These are phyloP conservation scores for Phytophthora macrochlamydospora DNA, from an alignment of 352 stramenopile species.

Conservation along the genomic window DNA sequence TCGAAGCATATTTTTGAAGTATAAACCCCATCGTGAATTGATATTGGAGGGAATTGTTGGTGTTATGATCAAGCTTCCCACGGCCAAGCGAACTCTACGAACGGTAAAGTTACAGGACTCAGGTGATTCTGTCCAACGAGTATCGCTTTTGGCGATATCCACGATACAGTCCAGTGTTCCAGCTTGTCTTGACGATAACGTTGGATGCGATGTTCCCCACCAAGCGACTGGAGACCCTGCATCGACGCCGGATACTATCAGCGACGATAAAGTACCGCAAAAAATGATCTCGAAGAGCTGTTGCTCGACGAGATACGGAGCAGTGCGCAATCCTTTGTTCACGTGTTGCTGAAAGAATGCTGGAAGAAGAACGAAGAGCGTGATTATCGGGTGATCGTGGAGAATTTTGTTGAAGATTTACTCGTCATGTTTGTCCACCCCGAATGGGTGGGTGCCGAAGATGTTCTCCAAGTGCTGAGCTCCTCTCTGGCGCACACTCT, in stretches of 20 bases:
- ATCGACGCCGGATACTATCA: conserved; percentile 23
- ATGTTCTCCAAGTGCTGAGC: conserved; percentile 74
- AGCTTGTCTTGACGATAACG: conserved; percentile 6
- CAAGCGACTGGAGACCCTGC: conserved; percentile 12
- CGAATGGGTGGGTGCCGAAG: conserved; percentile 78
- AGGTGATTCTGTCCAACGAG: conserved; percentile 59
- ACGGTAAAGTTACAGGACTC: conserved; percentile 71
- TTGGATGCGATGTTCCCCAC: conserved; percentile 6
- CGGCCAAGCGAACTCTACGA: conserved; percentile 67
- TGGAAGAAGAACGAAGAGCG: conserved; percentile 85
- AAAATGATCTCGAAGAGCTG: conserved; percentile 13
- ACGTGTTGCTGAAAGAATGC: conserved; percentile 66
- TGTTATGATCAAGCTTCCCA: conserved; percentile 82
- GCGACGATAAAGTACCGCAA: conserved; percentile 18
- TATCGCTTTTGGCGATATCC: conserved; percentile 68
- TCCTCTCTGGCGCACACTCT: conserved; percentile 72
- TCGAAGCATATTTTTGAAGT: conserved; percentile 69
- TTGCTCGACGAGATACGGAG: conserved; percentile 42
- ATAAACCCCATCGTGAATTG: conserved; percentile 59
- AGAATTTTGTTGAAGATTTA: conserved; percentile 87
- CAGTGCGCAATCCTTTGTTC: conserved; percentile 51
- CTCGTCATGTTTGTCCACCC: conserved; percentile 81
- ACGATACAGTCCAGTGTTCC: conserved; percentile 61
- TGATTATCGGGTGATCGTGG: conserved; percentile 74
- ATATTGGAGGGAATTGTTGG: conserved; percentile 74